Conservation (phyloP, 148 eudicot genomes). For the Fagopyrum esculentum region DNA sequence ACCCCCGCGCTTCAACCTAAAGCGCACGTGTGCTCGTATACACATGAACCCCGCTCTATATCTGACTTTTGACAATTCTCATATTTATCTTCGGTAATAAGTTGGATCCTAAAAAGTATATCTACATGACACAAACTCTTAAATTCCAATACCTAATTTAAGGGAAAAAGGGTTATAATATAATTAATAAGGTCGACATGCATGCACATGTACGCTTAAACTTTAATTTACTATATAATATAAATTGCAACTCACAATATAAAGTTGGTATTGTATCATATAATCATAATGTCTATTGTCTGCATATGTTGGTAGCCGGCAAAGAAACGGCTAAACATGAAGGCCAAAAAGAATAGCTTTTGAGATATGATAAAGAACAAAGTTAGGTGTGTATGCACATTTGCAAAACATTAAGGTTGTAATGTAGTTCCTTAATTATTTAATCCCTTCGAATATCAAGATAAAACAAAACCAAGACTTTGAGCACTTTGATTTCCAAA, state of each 20-base stretch:
- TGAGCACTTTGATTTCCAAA: neutral
- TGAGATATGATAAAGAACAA: neutral
- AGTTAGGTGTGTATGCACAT: neutral
- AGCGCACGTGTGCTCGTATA: no score
- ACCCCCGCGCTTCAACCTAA: no score
- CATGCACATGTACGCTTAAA: neutral
- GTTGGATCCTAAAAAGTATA: no score
- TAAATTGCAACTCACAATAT: neutral
- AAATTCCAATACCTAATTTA: neutral
- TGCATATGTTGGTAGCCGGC: slow-evolving; percentile 12
- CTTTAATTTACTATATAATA: neutral
- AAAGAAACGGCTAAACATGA: slow-evolving; percentile 25
- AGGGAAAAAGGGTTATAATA: neutral
- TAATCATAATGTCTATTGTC: neutral
- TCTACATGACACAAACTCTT: neutral
- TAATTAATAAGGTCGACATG: neutral
- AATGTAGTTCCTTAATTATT: neutral
- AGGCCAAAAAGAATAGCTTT: neutral
- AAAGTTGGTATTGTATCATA: neutral
- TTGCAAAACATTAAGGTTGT: neutral
- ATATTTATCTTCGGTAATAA: no score
- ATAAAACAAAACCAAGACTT: slow-evolving; percentile 1
- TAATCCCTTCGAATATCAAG: neutral
- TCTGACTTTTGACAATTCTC: no score
- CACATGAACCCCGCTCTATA: no score